These are phyloP conservation scores for Pisolithus albus DNA, from an alignment of 768 basidiomycete genomes.

Conservation along the genomic window DNA sequence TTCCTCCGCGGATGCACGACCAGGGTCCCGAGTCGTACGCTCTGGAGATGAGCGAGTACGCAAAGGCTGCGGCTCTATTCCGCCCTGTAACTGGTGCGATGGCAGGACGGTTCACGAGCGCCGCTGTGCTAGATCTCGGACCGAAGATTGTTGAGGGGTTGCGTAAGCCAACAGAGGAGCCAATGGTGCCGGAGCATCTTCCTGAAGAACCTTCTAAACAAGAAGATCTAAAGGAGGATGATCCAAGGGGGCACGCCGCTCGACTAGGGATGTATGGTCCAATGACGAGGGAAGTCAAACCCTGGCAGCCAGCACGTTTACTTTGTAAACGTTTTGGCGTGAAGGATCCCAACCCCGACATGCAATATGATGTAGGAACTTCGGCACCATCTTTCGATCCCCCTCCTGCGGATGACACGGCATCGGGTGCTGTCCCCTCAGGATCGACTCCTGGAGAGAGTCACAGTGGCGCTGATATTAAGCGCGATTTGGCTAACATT, in stretches of 20 bases:
- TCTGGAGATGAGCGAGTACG: slow-evolving; percentile 80
- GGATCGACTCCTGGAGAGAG: neutral
- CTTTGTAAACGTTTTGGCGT: slow-evolving; percentile 94
- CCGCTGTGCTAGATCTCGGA: slow-evolving; percentile 60
- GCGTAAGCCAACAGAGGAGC: slow-evolving; percentile 46
- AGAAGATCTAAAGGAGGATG: slow-evolving; percentile 50
- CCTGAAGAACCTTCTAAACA: slow-evolving; percentile 35
- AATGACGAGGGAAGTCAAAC: slow-evolving; percentile 66
- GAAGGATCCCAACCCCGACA: slow-evolving; percentile 72
- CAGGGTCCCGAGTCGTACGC: slow-evolving; percentile 67
- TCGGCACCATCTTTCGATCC: slow-evolving; percentile 10
- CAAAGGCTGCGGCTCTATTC: slow-evolving; percentile 83
- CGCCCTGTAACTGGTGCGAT: slow-evolving; percentile 89
- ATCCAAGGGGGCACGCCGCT: slow-evolving; percentile 77
- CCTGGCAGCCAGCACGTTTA: slow-evolving; percentile 79
- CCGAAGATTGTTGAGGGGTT: slow-evolving; percentile 62
- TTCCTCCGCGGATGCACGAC: slow-evolving; percentile 45
- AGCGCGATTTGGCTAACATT: slow-evolving; percentile 68
- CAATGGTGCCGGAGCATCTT: slow-evolving; percentile 30
- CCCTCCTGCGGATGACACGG: neutral
- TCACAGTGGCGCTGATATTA: slow-evolving; percentile 15
- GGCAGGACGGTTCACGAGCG: slow-evolving; percentile 89
- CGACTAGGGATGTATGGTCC: slow-evolving; percentile 84
- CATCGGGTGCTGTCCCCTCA: neutral
- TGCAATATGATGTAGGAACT: slow-evolving; percentile 28